Conservation (phyloP, 2,329 filamentous ascomycete genomes). For the Berkeleyomyces rouxiae region DNA sequence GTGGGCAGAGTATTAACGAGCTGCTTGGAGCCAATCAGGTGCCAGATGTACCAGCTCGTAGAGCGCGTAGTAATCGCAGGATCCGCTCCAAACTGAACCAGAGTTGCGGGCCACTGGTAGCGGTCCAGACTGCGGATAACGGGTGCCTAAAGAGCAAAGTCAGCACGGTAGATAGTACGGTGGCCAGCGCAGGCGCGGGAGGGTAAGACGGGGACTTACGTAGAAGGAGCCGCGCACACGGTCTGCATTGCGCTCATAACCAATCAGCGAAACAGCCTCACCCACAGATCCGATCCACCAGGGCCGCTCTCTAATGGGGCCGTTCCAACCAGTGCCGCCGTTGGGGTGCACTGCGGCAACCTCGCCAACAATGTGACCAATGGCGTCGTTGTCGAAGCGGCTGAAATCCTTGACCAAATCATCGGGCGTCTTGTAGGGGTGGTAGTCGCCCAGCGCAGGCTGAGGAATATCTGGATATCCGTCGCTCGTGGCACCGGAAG, state of each 20-base stretch:
- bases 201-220: slow-evolving; percentile 9
- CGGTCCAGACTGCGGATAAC: slow-evolving; percentile 32
- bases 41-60: slow-evolving; percentile 34
- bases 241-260: slow-evolving; percentile 48
- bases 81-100: slow-evolving; percentile 32
- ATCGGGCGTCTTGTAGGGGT: slow-evolving; percentile 35
- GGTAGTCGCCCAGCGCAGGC: slow-evolving; percentile 31
- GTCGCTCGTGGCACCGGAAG: slow-evolving; percentile 30
- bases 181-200: background rate
- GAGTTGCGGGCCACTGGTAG: slow-evolving; percentile 36
- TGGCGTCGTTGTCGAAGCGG: slow-evolving; percentile 33
- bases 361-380: slow-evolving; percentile 29
- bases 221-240: slow-evolving; percentile 37
- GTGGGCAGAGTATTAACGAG: slow-evolving; percentile 31
- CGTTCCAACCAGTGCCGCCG: slow-evolving; percentile 31
- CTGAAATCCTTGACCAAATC: slow-evolving; percentile 32
- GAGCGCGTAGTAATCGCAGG: slow-evolving; percentile 31
- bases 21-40: slow-evolving; percentile 30
- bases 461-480: slow-evolving; percentile 24
- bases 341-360: slow-evolving; percentile 36
- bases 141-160: slow-evolving; percentile 22
- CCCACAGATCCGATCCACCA: slow-evolving; percentile 45
- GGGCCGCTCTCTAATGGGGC: slow-evolving; percentile 29
- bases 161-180: background rate
- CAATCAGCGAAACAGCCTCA: slow-evolving; percentile 48